phyloP scores from a whole-genome alignment of 2,329 filamentous ascomycete genomes.

The Herpotrichia juniperi region DNA sequence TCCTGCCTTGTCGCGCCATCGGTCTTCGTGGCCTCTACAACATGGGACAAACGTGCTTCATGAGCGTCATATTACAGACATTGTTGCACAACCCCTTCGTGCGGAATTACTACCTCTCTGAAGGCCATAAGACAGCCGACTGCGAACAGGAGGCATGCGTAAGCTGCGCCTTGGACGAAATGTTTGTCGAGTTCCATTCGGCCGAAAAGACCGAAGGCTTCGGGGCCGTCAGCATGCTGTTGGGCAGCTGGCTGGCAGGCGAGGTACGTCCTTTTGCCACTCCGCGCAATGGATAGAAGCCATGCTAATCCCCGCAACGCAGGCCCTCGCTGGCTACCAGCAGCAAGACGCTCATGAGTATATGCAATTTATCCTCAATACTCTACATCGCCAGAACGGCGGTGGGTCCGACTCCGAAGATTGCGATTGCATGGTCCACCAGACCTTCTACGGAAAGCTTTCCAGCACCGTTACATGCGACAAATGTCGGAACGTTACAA shows the following conservation, averaged over 20 bases:
- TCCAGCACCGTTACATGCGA: conserved; percentile 91
- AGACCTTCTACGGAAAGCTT: conserved; percentile 91
- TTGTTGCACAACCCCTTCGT: conserved; percentile 93
- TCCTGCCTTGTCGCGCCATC: conserved; percentile 82
- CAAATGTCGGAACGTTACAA: conserved; percentile 81
- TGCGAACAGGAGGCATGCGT: conserved; percentile 67
- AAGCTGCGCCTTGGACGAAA: conserved; percentile 66
- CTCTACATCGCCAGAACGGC: conserved; percentile 80
- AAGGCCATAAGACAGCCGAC: conserved; percentile 80
- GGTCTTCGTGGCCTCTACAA: conserved; percentile 94
- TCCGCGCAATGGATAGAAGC: background rate
- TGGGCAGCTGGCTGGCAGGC: conserved; percentile 88
- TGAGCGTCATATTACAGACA: conserved; percentile 93
- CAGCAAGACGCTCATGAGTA: conserved; percentile 98
- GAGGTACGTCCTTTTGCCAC: conserved; percentile 61
- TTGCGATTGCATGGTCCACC: conserved; percentile 91
- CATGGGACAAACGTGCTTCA: conserved; percentile 97
- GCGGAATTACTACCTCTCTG: conserved; percentile 88
- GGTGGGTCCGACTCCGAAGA: conserved; percentile 53
- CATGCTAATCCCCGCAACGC: background rate
- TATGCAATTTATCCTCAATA: conserved; percentile 92
- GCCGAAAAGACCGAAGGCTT: conserved; percentile 85
- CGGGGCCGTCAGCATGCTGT: conserved; percentile 85
- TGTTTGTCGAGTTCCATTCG: conserved; percentile 69
- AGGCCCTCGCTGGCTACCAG: conserved; percentile 76